These are phyloP conservation scores for Colletotrichum coccodes DNA, from an alignment of 2,329 filamentous ascomycete species.

Conservation along the genomic window DNA sequence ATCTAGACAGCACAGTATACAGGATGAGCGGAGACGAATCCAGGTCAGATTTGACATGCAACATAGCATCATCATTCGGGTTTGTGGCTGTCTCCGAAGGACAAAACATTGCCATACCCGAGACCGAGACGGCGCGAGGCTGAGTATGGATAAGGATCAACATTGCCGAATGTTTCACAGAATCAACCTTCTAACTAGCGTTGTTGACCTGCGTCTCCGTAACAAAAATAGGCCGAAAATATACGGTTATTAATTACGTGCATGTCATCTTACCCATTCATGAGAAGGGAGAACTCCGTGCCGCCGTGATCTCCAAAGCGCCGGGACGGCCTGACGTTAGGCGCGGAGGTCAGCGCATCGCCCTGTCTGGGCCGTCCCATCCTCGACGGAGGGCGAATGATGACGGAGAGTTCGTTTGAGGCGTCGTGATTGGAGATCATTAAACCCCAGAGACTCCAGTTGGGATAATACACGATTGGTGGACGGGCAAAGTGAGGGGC, in stretches of 20 bases:
- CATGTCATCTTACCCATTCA: background rate
- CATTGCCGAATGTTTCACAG: background rate
- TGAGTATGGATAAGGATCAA: background rate
- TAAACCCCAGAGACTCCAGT: background rate
- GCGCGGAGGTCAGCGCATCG: slow-evolving; percentile 23
- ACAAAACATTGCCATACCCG: background rate
- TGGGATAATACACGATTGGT: slow-evolving; percentile 16
- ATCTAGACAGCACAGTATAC: background rate
- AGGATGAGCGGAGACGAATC: background rate
- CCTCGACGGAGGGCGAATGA: background rate
- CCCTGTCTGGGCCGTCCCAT: slow-evolving; percentile 4
- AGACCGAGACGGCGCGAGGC: background rate
- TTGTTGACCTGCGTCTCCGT: background rate
- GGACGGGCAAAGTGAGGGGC: background rate
- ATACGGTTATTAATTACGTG: slow-evolving; percentile 16
- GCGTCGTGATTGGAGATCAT: slow-evolving; percentile 6
- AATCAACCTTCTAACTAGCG: background rate
- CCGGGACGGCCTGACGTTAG: slow-evolving; percentile 20
- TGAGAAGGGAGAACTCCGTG: background rate
- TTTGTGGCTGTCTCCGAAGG: background rate
- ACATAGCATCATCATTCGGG: background rate
- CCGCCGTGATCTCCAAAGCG: slow-evolving; percentile 15
- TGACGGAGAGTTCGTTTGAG: background rate
- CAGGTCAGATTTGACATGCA: too few relatives aligned
- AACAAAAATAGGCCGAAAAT: slow-evolving; percentile 1